Percentiles rank a stretch among this genome's conserved stretches.
These are phyloP conservation scores for Dactylonectria macrodidyma DNA, from an alignment of 2,329 filamentous ascomycete species.

Conservation along the genomic window DNA sequence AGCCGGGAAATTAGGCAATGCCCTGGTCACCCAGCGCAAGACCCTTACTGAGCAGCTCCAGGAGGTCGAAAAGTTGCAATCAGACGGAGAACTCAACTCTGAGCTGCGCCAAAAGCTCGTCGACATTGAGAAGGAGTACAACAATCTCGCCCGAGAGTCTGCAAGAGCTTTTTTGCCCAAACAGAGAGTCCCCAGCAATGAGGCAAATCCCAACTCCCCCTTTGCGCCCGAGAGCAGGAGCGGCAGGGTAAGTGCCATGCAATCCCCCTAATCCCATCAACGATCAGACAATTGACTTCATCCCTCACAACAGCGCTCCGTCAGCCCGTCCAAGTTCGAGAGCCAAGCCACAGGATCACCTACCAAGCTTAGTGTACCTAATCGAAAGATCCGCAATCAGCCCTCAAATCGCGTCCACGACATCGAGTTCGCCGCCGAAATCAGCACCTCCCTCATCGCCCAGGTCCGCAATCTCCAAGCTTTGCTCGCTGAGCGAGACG, in stretches of 20 bases:
- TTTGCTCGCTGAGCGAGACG: slow-evolving; percentile 88
- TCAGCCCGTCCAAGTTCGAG: slow-evolving; percentile 84
- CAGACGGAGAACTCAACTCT: slow-evolving; percentile 83
- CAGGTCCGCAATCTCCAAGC: slow-evolving; percentile 93
- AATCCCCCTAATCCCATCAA: background rate
- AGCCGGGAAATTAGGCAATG: slow-evolving; percentile 89
- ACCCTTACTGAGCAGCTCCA: slow-evolving; percentile 85
- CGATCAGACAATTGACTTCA: slow-evolving; percentile 28
- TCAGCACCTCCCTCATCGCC: slow-evolving; percentile 93
- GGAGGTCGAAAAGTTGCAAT: slow-evolving; percentile 85
- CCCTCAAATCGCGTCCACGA: slow-evolving; percentile 91
- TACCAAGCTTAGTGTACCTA: slow-evolving; percentile 89
- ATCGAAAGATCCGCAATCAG: slow-evolving; percentile 91
- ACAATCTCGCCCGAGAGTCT: slow-evolving; percentile 91
- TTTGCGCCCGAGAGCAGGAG: slow-evolving; percentile 67
- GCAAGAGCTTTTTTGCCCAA: slow-evolving; percentile 90
- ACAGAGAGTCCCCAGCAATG: slow-evolving; percentile 82
- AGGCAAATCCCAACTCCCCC: slow-evolving; percentile 67
- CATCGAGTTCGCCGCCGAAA: slow-evolving; percentile 98
- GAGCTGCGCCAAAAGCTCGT: slow-evolving; percentile 87
- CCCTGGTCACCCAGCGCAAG: slow-evolving; percentile 88
- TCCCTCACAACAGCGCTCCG: slow-evolving; percentile 68
- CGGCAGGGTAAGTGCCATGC: slow-evolving; percentile 63
- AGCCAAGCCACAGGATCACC: slow-evolving; percentile 88
- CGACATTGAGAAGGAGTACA: slow-evolving; percentile 94